Conservation (phyloP, 2,329 filamentous ascomycete species). For the Dendrostoma leiphaemia region DNA sequence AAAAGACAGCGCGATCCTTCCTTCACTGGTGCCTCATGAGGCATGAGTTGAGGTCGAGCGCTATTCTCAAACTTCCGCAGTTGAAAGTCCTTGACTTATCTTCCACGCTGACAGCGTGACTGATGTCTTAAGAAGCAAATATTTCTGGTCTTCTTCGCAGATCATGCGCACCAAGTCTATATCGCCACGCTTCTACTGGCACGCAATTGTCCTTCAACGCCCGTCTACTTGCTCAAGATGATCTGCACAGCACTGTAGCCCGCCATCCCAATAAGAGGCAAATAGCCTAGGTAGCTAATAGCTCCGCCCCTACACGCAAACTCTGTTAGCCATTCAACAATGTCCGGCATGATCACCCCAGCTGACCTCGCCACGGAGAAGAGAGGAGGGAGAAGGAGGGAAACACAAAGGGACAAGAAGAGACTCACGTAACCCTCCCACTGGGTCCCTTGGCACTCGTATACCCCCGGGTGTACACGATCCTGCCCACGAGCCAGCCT, state of each 20-base stretch:
- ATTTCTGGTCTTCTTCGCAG: no score
- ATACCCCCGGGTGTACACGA: slow-evolving; percentile 58
- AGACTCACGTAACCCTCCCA: slow-evolving; percentile 12
- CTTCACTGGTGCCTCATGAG: no score
- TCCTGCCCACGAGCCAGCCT: slow-evolving; percentile 50
- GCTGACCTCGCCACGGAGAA: no score
- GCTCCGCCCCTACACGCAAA: slow-evolving; percentile 33
- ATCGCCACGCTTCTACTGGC: background rate
- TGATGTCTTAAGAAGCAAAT: no score
- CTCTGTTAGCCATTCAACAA: background rate
- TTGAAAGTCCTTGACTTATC: no score
- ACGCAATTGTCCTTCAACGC: background rate
- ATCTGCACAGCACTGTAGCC: background rate
- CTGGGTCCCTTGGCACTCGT: slow-evolving; percentile 21
- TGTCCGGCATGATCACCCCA: no score
- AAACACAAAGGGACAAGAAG: background rate
- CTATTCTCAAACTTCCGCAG: no score
- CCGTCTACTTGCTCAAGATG: background rate
- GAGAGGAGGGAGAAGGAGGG: background rate
- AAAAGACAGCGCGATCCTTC: no score
- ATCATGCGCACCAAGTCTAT: background rate
- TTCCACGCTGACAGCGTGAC: no score
- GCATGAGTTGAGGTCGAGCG: no score
- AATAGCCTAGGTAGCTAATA: slow-evolving; percentile 34
- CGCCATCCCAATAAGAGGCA: slow-evolving; percentile 3